Base-by-base conservation (phyloP, 495 filamentous ascomycete species). In the Parathielavia hyrcaniae region DNA sequence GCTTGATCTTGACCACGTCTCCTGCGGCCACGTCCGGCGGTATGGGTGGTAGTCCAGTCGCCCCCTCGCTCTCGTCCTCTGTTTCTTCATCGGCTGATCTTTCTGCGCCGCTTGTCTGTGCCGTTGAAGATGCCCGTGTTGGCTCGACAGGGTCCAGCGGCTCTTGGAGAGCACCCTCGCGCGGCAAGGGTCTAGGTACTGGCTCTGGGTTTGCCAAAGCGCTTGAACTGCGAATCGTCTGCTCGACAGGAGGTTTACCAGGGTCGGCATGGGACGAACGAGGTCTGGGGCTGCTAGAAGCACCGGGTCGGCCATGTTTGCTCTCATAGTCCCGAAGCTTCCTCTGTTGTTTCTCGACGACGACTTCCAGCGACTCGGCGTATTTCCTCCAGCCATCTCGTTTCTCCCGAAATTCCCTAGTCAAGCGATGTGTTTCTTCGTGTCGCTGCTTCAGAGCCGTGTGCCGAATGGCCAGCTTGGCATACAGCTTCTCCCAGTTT, bases 1-100 rank as follows among this genome's bases (percentile, higher is more conserved):
- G 19, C 53, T 79, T 78, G 34, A 77, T 64, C 3, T 14, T 50
- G 22, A 73, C 59, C 14, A 35, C 43, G 4, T 51, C 12, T 13
- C 41, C 43, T 16, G 39, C 30, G 7, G 1, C 16, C 8, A 51
- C 43, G 14, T 14, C 41, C 10, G 50, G 43, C 9, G 60, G 62
- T 26, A 71, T 53, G 0, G 66, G 52, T 4, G 73, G 71, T 17
- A 75, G 69, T 13, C 71, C 55, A 45, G 60, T 45, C 5, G 36
- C 44, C 19, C 34, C 39, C 3, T 55, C 50, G 13, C 41, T 47
- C 23, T 45, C 56, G 40, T 53, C 41, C 5, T 59, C 54, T 5
- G 50, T 48, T 20, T 38, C 50, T n/a, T 46, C 50, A 19, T 53
- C 44, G 9, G 8, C 5, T 13, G 43, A 45, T 35, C 38, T 41